These are phyloP conservation scores for Dissophora ornata DNA, from an alignment of 192 early-diverging fungal genomes.

Conservation along the genomic window DNA sequence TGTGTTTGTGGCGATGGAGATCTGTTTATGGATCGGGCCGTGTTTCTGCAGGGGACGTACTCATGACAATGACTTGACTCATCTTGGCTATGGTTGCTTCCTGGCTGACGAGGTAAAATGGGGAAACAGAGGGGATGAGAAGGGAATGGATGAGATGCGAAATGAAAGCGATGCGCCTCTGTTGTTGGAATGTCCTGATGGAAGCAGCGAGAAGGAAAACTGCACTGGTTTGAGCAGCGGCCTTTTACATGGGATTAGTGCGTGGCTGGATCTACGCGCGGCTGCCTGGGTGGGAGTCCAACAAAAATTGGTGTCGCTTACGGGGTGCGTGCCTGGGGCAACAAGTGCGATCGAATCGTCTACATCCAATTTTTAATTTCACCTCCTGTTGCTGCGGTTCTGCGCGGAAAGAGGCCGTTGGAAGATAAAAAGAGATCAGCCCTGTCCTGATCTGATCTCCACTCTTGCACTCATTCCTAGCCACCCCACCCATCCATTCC, in stretches of 20 bases:
- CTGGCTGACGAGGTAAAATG: not conserved
- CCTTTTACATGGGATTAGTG: too few relatives aligned
- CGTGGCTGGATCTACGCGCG: not conserved
- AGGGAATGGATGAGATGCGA: not conserved
- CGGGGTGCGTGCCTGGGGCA: too few relatives aligned
- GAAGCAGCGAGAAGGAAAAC: constrained; percentile 24
- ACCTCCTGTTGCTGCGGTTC: too few relatives aligned
- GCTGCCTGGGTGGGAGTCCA: not conserved
- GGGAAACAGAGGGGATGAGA: not conserved
- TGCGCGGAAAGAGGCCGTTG: too few relatives aligned
- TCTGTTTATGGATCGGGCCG: not conserved
- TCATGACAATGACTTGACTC: constrained; percentile 91
- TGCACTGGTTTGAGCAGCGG: too few relatives aligned
- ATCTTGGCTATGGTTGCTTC: constrained; percentile 59
- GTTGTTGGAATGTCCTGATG: constrained; percentile 22
- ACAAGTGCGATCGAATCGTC: too few relatives aligned
- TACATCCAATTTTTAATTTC: too few relatives aligned
- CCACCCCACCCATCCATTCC: not conserved
- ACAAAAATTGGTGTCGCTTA: constrained; percentile 15
- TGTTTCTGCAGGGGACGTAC: constrained; percentile 55
- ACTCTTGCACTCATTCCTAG: not conserved
- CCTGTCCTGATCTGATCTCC: too few relatives aligned
- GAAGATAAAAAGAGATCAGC: not conserved
- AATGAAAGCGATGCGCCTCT: constrained; percentile 3
- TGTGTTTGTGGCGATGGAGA: not conserved